Percentiles rank a stretch among this genome's conserved stretches.
Conservation (phyloP, 1,284 basidiomycete species). For the Trametes polyzona region DNA sequence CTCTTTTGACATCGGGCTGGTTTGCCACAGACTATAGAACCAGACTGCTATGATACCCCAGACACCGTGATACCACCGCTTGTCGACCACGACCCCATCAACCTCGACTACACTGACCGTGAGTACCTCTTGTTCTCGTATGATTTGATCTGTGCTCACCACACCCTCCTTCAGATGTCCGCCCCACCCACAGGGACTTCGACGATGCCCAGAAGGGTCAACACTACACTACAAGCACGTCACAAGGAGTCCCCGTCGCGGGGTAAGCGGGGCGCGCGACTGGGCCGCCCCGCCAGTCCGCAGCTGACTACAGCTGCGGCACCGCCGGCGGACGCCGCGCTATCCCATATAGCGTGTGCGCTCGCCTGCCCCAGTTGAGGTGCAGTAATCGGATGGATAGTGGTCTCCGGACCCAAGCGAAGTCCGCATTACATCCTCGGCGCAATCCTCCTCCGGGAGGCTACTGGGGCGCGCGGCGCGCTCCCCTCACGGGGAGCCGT, state of each 20-base stretch:
- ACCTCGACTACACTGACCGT: too few species aligned
- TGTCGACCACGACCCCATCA: too few species aligned
- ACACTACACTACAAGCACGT: too few species aligned
- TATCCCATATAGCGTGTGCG: too few species aligned
- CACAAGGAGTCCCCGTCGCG: not conserved
- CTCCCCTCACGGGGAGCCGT: not conserved
- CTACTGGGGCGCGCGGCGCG: not conserved
- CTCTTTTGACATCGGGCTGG: too few species aligned
- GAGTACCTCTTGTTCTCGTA: too few species aligned
- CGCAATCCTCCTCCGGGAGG: not conserved
- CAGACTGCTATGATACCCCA: too few species aligned
- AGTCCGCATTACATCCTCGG: too few species aligned
- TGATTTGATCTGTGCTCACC: too few species aligned
- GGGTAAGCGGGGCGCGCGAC: not conserved
- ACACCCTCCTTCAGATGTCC: not conserved
- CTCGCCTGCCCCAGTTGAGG: not conserved
- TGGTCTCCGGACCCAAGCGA: not conserved
- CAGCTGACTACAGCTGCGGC: not conserved
- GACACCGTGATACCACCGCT: too few species aligned
- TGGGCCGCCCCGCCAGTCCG: not conserved
- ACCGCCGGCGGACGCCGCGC: not conserved
- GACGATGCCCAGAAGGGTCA: not conserved
- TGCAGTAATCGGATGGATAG: not conserved
- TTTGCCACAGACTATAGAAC: too few species aligned
- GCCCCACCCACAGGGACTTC: not conserved